These are phyloP conservation scores for Lonicera japonica DNA, from an alignment of 129 eudicot genomes.

Conservation along the genomic window DNA sequence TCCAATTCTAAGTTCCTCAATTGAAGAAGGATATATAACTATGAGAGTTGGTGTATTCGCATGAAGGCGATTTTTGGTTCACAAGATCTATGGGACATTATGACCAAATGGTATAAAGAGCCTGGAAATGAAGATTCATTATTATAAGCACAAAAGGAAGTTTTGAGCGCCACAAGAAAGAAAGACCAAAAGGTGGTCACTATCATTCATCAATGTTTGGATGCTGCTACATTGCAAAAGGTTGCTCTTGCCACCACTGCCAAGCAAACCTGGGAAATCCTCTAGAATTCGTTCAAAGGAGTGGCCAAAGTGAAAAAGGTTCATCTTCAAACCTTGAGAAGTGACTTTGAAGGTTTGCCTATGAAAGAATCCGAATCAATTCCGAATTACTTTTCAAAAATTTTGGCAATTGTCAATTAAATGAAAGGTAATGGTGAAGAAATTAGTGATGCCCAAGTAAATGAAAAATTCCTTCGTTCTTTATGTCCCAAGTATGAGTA, in stretches of 20 bases:
- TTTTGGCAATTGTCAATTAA: not conserved
- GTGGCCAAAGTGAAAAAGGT: not conserved
- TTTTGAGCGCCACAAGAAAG: not conserved
- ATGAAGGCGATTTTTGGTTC: conserved; percentile 4
- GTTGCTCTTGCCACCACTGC: not conserved
- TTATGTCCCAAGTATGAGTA: not conserved
- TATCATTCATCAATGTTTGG: not conserved
- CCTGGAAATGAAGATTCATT: not conserved
- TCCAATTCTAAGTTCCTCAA: not conserved
- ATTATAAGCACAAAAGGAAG: not conserved
- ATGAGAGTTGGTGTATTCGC: not conserved
- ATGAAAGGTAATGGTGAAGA: not conserved
- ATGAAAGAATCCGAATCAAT: conserved; percentile 1
- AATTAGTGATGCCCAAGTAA: not conserved
- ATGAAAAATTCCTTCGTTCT: not conserved
- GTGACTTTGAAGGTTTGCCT: not conserved
- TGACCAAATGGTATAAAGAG: not conserved
- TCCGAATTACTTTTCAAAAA: not conserved
- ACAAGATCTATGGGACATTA: conserved; percentile 5
- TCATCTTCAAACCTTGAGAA: not conserved
- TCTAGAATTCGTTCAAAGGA: not conserved
- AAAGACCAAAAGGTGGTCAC: not conserved
- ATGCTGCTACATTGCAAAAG: conserved; percentile 1
- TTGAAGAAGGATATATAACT: not conserved
- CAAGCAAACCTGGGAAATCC: not conserved